A percentile compares a stretch with the other conserved stretches of the same genome.
These are phyloP conservation scores for Metschnikowia aberdeeniae DNA, from an alignment of 805 yeast genomes.

Conservation along the genomic window DNA sequence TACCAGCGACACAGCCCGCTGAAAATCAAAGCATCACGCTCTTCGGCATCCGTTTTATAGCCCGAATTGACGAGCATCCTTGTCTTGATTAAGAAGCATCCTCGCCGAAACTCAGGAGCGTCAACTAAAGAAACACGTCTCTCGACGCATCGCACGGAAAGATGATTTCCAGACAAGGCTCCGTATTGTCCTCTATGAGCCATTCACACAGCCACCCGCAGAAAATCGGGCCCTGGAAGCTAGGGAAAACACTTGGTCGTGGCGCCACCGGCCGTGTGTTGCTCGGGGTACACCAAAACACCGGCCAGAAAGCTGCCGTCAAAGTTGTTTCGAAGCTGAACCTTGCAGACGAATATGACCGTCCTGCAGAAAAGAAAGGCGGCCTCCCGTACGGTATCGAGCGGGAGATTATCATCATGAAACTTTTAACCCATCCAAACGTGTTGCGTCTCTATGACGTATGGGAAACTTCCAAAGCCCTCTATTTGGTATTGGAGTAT, in stretches of 20 bases:
- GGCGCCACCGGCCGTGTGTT: conserved; percentile 83
- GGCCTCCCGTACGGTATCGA: conserved; percentile 94
- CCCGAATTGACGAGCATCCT: no score
- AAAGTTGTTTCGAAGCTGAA: conserved; percentile 73
- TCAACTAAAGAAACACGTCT: background rate
- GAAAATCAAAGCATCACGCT: no score
- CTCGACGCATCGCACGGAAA: background rate
- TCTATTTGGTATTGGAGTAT: conserved; percentile 73
- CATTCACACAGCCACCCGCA: conserved; percentile 44
- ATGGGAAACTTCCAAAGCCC: conserved; percentile 93
- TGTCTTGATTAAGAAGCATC: background rate
- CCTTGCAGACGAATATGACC: conserved; percentile 35
- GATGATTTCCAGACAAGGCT: conserved; percentile 50
- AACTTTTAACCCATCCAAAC: conserved; percentile 87
- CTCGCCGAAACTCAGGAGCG: background rate
- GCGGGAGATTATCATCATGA: conserved; percentile 96
- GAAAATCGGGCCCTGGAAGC: conserved; percentile 76
- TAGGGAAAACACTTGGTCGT: conserved; percentile 74
- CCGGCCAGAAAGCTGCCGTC: conserved; percentile 78
- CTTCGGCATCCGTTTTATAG: background rate
- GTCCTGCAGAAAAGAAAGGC: conserved; percentile 18
- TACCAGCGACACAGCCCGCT: no score
- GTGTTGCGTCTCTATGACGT: conserved; percentile 93
- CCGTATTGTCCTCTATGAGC: conserved; percentile 53
- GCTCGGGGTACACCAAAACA: conserved; percentile 61